Evolutionary conservation across 169 alveolate species (phyloP).

Genomic region (Plasmodium inui): DNA sequence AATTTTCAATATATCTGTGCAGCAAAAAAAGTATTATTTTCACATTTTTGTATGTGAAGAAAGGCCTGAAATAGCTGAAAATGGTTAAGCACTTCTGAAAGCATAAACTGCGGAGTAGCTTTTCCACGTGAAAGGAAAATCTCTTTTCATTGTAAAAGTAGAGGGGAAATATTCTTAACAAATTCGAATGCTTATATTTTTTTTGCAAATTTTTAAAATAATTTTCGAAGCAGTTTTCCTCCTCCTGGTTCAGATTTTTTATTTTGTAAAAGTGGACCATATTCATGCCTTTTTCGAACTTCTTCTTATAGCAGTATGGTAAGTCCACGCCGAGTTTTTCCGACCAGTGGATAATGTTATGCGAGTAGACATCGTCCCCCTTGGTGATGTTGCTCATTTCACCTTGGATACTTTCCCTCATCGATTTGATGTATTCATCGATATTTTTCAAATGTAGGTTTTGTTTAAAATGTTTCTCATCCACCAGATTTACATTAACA

Average conservation of each 20-base stretch:
- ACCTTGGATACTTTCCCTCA: neutral
- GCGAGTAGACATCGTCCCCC: neutral
- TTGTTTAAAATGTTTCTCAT: slow-evolving; percentile 7
- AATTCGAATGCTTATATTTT: slow-evolving; percentile 42
- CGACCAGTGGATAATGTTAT: slow-evolving; percentile 49
- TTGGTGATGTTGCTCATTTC: neutral
- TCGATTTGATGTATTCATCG: neutral
- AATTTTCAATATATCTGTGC: slow-evolving; percentile 45
- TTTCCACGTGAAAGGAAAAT: slow-evolving; percentile 44
- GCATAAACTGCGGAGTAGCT: slow-evolving; percentile 51
- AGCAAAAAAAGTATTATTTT: slow-evolving; percentile 63
- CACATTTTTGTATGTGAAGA: slow-evolving; percentile 39
- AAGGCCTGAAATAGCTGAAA: slow-evolving; percentile 44
- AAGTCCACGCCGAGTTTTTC: slow-evolving; percentile 38
- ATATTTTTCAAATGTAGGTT: neutral
- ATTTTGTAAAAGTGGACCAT: slow-evolving; percentile 46
- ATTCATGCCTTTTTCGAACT: slow-evolving; percentile 55
- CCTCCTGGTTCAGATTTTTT: slow-evolving; percentile 50
- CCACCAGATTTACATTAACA: slow-evolving; percentile 36
- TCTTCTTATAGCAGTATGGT: slow-evolving; percentile 19
- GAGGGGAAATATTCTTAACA: slow-evolving; percentile 56
- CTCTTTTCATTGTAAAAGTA: slow-evolving; percentile 58
- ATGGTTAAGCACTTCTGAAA: slow-evolving; percentile 54
- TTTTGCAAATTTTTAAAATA: slow-evolving; percentile 62
- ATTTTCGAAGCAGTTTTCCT: slow-evolving; percentile 39